Evolutionary conservation across 768 basidiomycete genomes (phyloP).

Genomic region (Pholiota molesta): DNA sequence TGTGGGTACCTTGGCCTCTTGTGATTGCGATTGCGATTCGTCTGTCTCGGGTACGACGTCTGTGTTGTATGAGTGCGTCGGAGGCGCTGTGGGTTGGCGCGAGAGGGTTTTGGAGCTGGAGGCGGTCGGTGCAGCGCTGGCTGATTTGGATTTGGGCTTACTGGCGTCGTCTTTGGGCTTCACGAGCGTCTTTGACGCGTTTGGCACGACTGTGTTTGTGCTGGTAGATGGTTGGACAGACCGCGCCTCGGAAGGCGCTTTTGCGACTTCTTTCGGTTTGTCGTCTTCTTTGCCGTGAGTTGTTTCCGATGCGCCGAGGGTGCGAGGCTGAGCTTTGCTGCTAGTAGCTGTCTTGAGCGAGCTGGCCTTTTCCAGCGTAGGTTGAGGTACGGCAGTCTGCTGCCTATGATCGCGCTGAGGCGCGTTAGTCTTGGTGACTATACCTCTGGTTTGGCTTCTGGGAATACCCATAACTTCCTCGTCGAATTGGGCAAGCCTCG

Average conservation of each 20-base stretch:
- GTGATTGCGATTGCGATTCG: slow-evolving; percentile 21
- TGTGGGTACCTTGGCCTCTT: not conserved
- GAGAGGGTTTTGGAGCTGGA: not conserved
- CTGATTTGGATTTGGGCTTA: not conserved
- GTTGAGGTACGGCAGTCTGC: not conserved
- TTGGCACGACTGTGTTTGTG: not conserved
- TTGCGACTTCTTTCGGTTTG: not conserved
- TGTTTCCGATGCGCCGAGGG: not conserved
- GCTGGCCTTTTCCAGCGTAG: not conserved
- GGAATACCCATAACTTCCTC: slow-evolving; percentile 11
- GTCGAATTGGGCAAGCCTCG: slow-evolving; percentile 13
- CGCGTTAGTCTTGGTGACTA: not conserved
- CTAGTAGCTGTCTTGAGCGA: not conserved
- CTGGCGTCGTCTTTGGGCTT: not conserved
- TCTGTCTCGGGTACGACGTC: slow-evolving; percentile 30
- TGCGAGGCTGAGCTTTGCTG: not conserved
- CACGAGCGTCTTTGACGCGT: not conserved
- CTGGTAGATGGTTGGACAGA: not conserved
- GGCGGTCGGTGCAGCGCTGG: not conserved
- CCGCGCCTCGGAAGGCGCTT: not conserved
- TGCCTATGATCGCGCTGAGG: not conserved
- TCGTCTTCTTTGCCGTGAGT: not conserved
- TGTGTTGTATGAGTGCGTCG: slow-evolving; percentile 5
- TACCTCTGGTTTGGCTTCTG: not conserved
- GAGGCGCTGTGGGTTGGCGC: not conserved